Base-by-base conservation (phyloP, 108 stramenopile genomes). In the Fistulifera pelliculosa region DNA sequence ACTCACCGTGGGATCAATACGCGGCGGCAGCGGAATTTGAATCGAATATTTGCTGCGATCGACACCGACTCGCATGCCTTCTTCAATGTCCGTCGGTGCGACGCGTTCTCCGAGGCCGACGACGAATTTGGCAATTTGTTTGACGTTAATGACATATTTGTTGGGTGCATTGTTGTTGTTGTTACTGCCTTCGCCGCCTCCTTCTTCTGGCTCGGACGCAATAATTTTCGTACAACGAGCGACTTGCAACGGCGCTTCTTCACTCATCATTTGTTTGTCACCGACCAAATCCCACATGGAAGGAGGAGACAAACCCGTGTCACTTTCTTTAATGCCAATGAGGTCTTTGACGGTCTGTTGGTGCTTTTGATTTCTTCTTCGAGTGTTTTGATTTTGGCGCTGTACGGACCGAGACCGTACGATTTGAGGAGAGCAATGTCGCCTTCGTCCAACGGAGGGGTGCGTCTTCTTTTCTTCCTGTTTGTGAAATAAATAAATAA, bases 51-150 rank as follows among this genome's bases (percentile, higher is more conserved):
- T 98, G 64, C 93, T 79, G 21, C 90, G 75, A 64, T 97, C 96
- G 16, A 98, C 97, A 7, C 98, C 99, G 8, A 99, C 96, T 51
- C 99, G 87, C 99, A 99, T 99, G 4, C 97, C 96, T 77, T 99
- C 99, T 83, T 99, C 99, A 43, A 99, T 88, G 68, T 99, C 99
- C 1, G 99, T 99, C 22, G 99, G 99, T 10, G 99, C 90, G 0
- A 99, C 96, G 76, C 96, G 93, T 62, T 95, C 95, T 26, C 93
- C 95, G 0, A 96, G 62, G 22, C 90, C 94, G 5, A 98, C 99
- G 17, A 99, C 99, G 65, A 97, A 99, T 70, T 99, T 99, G 54
- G 99, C 99, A 74, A 99, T 99, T 68, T 99, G 99, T 55, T 96
- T 91, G 55, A 99, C 89, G 72, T 98, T 97, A 56, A 99, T 97